Base-by-base conservation (phyloP, 2,329 filamentous ascomycete genomes). In the Aspergillus melleus region DNA sequence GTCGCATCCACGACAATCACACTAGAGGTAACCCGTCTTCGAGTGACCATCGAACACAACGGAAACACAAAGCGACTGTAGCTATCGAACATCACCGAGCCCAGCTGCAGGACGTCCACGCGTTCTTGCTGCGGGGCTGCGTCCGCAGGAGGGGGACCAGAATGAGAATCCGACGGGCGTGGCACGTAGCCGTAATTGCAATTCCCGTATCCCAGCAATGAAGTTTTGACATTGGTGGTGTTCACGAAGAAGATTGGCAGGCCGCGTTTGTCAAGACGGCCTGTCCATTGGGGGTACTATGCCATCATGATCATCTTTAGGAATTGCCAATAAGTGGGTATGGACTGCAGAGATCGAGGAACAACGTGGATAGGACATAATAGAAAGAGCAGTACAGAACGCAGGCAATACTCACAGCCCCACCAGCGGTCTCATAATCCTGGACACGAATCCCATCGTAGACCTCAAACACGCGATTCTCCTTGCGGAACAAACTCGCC, bases 211-310 rank as follows among this genome's bases (percentile, higher is more conserved):
- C 55, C 47, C 10, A 46, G 16, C 19, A 19, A 44, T 12, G 49
- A 2, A n/a, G 36, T 29, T 14, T 19, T 52, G 22, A 57, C 32
- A 36, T 57, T 57, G 16, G 54, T 49, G 14, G 65, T 14, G 11
- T 71, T 62, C 11, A 68, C 56, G 59, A 68, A 63, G 12, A 62
- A 55, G 2, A 72, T 62, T 2, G 68, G 69, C 4, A 58, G 36
- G 1, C 68, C 67, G 16, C 50, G 46, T 9, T 63, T 67, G 54
- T 68, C 62, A 53, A 68, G 57, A 4, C 67, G 63, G 11, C 70
- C 68, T 11, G 64, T 71, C 70, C 69, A 72, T 39, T 68, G 64
- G 0, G 69, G 68, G 52, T 71, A 70, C 70, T 72, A 29, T 16
- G 6, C n/a, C 9, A 9, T 29, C 26, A 29, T 29, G 6, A 29